phyloP scores from a whole-genome alignment of 176 grass and related monocot genomes.

The Musa troglodytarum region DNA sequence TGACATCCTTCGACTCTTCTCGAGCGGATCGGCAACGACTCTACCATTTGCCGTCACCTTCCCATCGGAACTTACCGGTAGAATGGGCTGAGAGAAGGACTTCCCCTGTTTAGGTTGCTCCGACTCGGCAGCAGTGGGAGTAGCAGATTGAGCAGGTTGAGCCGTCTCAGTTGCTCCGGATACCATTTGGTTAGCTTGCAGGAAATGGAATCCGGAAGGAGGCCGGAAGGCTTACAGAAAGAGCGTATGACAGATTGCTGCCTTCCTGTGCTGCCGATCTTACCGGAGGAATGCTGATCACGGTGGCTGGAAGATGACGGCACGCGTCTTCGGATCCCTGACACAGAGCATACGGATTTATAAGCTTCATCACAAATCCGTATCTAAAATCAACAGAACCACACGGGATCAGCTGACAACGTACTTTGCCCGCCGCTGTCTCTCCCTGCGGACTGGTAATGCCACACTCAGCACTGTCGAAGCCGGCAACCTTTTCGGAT shows the following conservation, averaged over 20 bases:
- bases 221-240: background rate
- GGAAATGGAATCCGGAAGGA: background rate
- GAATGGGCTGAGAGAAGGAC: slow-evolving; percentile 62
- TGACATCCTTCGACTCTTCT: background rate
- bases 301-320: background rate
- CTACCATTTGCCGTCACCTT: no score
- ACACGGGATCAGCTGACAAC: no score
- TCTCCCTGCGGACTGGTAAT: no score
- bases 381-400: no score
- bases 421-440: no score
- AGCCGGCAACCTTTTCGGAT: background rate
- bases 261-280: no score
- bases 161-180: background rate
- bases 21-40: background rate
- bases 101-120: slow-evolving; percentile 23
- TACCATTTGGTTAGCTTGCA: background rate
- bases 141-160: background rate
- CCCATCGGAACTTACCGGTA: no score
- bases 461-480: background rate
- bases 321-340: background rate
- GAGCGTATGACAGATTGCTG: background rate
- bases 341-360: background rate
- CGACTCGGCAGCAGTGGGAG: background rate
- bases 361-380: no score
- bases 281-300: no score